A percentile compares a stretch with the other conserved stretches of the same genome.
phyloP scores from a whole-genome alignment of 164 flowering plant genomes.

The Kingdonia uniflora region DNA sequence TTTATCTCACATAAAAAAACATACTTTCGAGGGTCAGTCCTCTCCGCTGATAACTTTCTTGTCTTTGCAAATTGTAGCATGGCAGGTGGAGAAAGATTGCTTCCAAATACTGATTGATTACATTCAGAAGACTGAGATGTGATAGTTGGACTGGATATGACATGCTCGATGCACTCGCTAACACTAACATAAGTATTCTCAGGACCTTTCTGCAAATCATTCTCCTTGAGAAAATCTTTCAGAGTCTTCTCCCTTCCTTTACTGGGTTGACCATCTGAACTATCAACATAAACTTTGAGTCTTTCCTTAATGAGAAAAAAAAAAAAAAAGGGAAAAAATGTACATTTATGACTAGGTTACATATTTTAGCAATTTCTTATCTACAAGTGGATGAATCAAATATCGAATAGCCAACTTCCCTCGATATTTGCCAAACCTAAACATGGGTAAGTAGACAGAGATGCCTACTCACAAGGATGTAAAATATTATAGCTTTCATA shows the following conservation, averaged over 20 bases:
- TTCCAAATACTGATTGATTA: slow-evolving; percentile 40
- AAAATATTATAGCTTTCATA: too few species aligned
- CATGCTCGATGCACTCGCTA: slow-evolving; percentile 32
- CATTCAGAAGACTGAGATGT: slow-evolving; percentile 58
- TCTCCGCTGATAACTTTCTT: slow-evolving; percentile 64
- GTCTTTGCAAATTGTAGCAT: slow-evolving; percentile 67
- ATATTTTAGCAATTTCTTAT: background rate
- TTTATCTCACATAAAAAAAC: slow-evolving; percentile 10
- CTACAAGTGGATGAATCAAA: background rate
- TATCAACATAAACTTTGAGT: slow-evolving; percentile 7
- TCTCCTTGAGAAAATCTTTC: slow-evolving; percentile 22
- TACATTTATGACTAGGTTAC: background rate
- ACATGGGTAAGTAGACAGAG: too few species aligned
- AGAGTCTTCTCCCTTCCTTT: slow-evolving; percentile 26
- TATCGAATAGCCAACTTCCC: background rate
- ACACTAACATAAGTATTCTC: slow-evolving; percentile 17
- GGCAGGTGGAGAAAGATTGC: slow-evolving; percentile 38
- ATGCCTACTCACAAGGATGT: too few species aligned
- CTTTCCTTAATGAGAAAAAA: background rate
- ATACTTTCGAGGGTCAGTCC: slow-evolving; percentile 77
- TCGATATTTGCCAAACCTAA: too few species aligned
- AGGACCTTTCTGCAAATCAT: slow-evolving; percentile 23
- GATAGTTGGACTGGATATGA: slow-evolving; percentile 49
- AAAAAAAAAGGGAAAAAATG: too few species aligned
- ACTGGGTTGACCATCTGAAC: slow-evolving; percentile 24